phyloP scores from a whole-genome alignment of 2,329 filamentous ascomycete species.

The Beauveria varroae region DNA sequence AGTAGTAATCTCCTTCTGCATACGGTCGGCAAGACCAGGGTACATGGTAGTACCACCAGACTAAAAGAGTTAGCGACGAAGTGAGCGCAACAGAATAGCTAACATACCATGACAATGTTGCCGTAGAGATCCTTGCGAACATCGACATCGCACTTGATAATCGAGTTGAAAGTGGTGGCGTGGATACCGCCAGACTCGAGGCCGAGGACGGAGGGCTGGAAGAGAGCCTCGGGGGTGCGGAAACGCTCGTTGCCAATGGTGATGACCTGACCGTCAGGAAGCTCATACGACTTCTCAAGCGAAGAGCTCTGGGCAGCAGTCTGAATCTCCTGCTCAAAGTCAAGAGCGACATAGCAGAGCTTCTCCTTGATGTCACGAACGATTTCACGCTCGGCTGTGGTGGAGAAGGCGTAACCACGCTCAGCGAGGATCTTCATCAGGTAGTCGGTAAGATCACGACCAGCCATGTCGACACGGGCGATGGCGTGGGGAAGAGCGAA shows the following conservation, averaged over 20 bases:
- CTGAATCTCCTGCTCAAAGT: slow-evolving; percentile 99
- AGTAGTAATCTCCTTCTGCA: slow-evolving; percentile 99
- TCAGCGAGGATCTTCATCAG: slow-evolving; percentile 99
- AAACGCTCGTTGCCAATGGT: slow-evolving; percentile 99
- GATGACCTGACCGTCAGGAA: slow-evolving; percentile 99
- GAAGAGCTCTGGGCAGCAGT: slow-evolving; percentile 97
- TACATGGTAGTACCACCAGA: slow-evolving; percentile 99
- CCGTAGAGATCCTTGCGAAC: slow-evolving; percentile 99
- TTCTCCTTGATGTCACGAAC: slow-evolving; percentile 99
- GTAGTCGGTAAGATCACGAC: slow-evolving; percentile 99
- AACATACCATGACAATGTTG: slow-evolving; percentile 99
- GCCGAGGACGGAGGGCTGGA: slow-evolving; percentile 97
- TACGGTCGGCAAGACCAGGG: slow-evolving; percentile 99
- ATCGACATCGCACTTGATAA: slow-evolving; percentile 99
- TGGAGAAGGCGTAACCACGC: slow-evolving; percentile 99
- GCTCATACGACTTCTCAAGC: slow-evolving; percentile 99
- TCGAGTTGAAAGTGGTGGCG: slow-evolving; percentile 99
- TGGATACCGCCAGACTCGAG: slow-evolving; percentile 98
- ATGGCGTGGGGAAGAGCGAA: slow-evolving; percentile 99
- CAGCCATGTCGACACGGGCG: slow-evolving; percentile 99
- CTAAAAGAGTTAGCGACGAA: slow-evolving; percentile 42
- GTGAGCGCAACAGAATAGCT: neutral
- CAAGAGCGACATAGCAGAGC: slow-evolving; percentile 99
- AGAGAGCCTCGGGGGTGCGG: slow-evolving; percentile 98
- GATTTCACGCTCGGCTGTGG: slow-evolving; percentile 99